These are phyloP conservation scores for Kodamaea hsintzibuensis DNA, from an alignment of 805 yeast species.

Conservation along the genomic window DNA sequence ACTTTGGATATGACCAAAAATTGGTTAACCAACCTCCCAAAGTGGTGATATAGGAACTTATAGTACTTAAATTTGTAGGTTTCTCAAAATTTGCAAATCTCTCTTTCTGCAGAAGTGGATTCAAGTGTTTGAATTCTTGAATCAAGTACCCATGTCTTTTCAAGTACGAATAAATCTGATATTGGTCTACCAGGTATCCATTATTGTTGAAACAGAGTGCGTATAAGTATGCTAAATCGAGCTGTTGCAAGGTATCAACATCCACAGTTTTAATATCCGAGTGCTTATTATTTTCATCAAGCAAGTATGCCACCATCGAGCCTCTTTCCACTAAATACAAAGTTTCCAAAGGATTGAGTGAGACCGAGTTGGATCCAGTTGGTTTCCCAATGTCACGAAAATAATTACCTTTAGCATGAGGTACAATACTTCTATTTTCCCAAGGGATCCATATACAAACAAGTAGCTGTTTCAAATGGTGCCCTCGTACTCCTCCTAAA, in stretches of 20 bases:
- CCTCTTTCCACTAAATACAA: constrained; percentile 85
- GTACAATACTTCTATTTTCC: constrained; percentile 30
- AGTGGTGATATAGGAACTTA: not conserved
- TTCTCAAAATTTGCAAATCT: not conserved
- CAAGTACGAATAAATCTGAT: constrained; percentile 69
- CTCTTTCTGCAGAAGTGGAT: not conserved
- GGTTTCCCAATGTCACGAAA: constrained; percentile 72
- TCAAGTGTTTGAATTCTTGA: constrained; percentile 17
- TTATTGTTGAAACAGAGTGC: constrained; percentile 43
- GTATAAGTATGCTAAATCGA: constrained; percentile 68
- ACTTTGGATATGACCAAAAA: constrained; percentile 16
- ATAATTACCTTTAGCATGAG: constrained; percentile 66
- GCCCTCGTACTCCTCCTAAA: constrained; percentile 50
- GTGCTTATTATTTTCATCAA: constrained; percentile 12
- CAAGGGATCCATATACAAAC: constrained; percentile 49
- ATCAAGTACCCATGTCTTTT: constrained; percentile 78
- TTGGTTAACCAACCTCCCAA: not conserved
- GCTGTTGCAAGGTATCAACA: constrained; percentile 23
- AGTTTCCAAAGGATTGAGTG: constrained; percentile 63
- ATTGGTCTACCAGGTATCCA: constrained; percentile 48
- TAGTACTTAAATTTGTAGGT: not conserved
- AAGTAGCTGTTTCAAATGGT: constrained; percentile 47
- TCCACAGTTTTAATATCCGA: not conserved
- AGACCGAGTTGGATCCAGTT: constrained; percentile 15
- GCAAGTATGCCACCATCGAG: constrained; percentile 31